Conservation (phyloP, 1,284 basidiomycete species). For the Ceratorhiza oryzae-sativae region DNA sequence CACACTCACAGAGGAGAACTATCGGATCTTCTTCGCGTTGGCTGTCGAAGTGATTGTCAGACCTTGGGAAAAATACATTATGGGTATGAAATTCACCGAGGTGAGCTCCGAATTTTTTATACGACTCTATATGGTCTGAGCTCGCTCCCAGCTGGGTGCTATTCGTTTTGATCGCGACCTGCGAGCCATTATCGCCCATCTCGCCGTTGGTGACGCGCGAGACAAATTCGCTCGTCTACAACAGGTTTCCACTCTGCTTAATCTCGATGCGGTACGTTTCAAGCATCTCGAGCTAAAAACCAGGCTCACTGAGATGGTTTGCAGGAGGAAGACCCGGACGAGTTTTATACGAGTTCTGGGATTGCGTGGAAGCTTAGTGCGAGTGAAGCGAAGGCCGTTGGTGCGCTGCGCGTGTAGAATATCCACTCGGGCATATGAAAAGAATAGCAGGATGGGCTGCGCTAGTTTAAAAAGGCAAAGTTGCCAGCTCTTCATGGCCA, state of each 20-base stretch:
- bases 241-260: conserved; percentile 91
- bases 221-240: conserved; percentile 93
- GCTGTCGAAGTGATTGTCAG: conserved; percentile 85
- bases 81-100: conserved; percentile 87
- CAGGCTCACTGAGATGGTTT: conserved; percentile 5
- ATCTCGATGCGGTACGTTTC: conserved; percentile 78
- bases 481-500: too few relatives aligned
- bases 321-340: conserved; percentile 89
- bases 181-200: conserved; percentile 79
- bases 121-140: background rate
- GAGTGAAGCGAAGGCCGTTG: conserved; percentile 77
- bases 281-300: conserved; percentile 31
- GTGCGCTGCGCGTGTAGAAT: conserved; percentile 61
- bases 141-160: conserved; percentile 80
- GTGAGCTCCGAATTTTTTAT: conserved; percentile 54
- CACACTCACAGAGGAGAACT: conserved; percentile 86
- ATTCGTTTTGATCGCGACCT: conserved; percentile 96
- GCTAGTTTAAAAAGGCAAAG: too few relatives aligned
- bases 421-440: too few relatives aligned
- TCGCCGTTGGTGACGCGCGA: conserved; percentile 85
- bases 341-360: conserved; percentile 92
- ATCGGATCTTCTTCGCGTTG: conserved; percentile 82
- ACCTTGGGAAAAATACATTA: conserved; percentile 92
- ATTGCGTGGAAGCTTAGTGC: conserved; percentile 85
- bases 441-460: too few relatives aligned